Percentiles rank a stretch among this genome's conserved stretches.
phyloP scores from a whole-genome alignment of 2,329 filamentous ascomycete species.

The Cladosporium sp. region DNA sequence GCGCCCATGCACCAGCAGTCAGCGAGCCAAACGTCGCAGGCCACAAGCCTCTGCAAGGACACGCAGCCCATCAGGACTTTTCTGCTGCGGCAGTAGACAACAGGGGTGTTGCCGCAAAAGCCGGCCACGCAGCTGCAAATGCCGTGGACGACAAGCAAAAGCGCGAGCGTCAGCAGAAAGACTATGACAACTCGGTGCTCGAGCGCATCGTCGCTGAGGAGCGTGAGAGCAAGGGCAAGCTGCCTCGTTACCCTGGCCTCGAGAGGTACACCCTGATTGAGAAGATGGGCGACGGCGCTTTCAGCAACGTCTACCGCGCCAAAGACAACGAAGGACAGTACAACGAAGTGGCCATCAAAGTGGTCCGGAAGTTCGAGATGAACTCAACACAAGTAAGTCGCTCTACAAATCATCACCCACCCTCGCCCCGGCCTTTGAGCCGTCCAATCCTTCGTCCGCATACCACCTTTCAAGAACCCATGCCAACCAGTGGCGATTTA shows the following conservation, averaged over 20 bases:
- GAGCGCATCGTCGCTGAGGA: constrained; percentile 89
- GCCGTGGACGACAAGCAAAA: constrained; percentile 61
- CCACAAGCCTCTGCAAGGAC: constrained; percentile 50
- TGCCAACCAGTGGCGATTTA: constrained; percentile 13
- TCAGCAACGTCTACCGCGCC: constrained; percentile 96
- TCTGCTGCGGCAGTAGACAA: constrained; percentile 60
- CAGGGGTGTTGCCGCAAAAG: constrained; percentile 63
- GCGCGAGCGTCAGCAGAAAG: constrained; percentile 42
- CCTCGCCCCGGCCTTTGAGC: not conserved
- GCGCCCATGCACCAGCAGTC: constrained; percentile 35
- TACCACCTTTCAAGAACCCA: constrained; percentile 5
- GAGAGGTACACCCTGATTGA: constrained; percentile 83
- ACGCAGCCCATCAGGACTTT: constrained; percentile 46
- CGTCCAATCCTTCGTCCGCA: not conserved
- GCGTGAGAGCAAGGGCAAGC: constrained; percentile 76
- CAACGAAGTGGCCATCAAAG: constrained; percentile 83
- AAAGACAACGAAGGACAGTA: constrained; percentile 67
- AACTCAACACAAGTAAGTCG: constrained; percentile 92
- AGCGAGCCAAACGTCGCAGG: constrained; percentile 60
- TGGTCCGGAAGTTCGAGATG: constrained; percentile 98
- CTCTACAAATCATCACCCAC: not conserved
- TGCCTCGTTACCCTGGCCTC: constrained; percentile 79
- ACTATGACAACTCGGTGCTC: constrained; percentile 62
- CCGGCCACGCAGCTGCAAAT: constrained; percentile 61
- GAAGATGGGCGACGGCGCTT: constrained; percentile 98